Evolutionary conservation across 169 alveolate species (phyloP).

Genomic region (Plasmodium knowlesi): DNA sequence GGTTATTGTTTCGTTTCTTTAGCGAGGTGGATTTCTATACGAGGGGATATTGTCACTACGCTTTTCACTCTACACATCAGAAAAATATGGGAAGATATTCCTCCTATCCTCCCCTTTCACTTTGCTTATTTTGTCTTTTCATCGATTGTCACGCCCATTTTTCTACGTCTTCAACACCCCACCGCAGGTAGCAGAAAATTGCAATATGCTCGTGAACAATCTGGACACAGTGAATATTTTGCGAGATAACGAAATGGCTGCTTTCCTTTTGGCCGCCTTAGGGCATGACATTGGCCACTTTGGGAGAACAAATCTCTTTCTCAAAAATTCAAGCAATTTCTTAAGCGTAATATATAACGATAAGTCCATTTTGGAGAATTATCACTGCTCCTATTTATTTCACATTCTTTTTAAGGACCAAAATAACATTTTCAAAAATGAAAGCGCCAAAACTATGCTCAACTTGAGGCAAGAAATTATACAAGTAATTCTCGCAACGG

Average conservation of each 20-base stretch:
- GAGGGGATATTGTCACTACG: not conserved
- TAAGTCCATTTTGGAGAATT: constrained; percentile 93
- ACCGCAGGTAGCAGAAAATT: constrained; percentile 57
- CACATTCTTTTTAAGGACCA: constrained; percentile 76
- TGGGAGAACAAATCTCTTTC: constrained; percentile 89
- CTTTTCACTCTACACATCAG: not conserved
- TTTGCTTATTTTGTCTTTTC: not conserved
- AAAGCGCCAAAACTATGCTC: constrained; percentile 28
- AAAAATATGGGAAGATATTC: not conserved
- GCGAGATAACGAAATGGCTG: constrained; percentile 75
- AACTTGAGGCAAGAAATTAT: constrained; percentile 88
- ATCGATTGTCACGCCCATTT: not conserved
- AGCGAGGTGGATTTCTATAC: not conserved
- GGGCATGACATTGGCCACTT: constrained; percentile 95
- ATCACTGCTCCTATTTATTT: constrained; percentile 92
- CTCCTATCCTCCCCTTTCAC: not conserved
- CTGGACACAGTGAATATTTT: constrained; percentile 61
- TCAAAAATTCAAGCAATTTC: constrained; percentile 84
- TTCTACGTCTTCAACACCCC: not conserved
- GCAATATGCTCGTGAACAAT: constrained; percentile 45
- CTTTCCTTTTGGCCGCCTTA: constrained; percentile 89
- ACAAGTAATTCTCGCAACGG: constrained; percentile 93
- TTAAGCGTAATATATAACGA: constrained; percentile 94
- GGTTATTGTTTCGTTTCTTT: not conserved
- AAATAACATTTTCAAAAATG: constrained; percentile 78